Evolutionary conservation across 2,329 filamentous ascomycete species (phyloP).

Genomic region (Trichothecium roseum): DNA sequence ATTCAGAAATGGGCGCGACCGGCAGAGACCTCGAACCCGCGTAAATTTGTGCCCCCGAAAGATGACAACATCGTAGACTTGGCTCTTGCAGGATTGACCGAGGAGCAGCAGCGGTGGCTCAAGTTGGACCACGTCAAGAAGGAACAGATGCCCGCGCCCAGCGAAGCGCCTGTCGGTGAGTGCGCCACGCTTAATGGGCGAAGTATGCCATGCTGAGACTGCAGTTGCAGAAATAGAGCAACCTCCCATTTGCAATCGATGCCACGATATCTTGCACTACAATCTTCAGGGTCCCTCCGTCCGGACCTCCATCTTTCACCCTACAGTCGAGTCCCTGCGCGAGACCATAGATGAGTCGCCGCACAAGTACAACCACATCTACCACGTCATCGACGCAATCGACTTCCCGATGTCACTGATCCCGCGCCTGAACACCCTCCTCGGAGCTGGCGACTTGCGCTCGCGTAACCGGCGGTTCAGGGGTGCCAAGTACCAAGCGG

Average conservation of each 20-base stretch:
- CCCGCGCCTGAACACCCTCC: slow-evolving; percentile 59
- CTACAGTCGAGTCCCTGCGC: slow-evolving; percentile 68
- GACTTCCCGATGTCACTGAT: slow-evolving; percentile 94
- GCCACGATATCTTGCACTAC: slow-evolving; percentile 73
- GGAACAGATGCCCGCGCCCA: slow-evolving; percentile 13
- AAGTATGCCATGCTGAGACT: not conserved
- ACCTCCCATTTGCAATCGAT: slow-evolving; percentile 72
- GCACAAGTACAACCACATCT: slow-evolving; percentile 85
- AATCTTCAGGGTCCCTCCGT: slow-evolving; percentile 39
- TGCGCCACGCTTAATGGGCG: not conserved
- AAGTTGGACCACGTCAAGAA: slow-evolving; percentile 33
- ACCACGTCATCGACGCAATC: slow-evolving; percentile 88
- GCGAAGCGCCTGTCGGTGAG: too few species aligned
- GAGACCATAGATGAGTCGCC: slow-evolving; percentile 83
- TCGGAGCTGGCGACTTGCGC: slow-evolving; percentile 64
- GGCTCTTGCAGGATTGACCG: slow-evolving; percentile 30
- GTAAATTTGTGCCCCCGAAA: slow-evolving; percentile 16
- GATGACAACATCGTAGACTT: slow-evolving; percentile 35
- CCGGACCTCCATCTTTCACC: slow-evolving; percentile 60
- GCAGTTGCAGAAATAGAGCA: not conserved
- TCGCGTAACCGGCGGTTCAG: slow-evolving; percentile 72
- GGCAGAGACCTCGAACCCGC: slow-evolving; percentile 1
- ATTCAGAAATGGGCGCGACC: slow-evolving; percentile 35
- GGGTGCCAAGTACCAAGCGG: slow-evolving; percentile 51
- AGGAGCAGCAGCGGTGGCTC: slow-evolving; percentile 29